phyloP scores from a whole-genome alignment of 495 filamentous ascomycete genomes.

The Tetracladium marchalianum region DNA sequence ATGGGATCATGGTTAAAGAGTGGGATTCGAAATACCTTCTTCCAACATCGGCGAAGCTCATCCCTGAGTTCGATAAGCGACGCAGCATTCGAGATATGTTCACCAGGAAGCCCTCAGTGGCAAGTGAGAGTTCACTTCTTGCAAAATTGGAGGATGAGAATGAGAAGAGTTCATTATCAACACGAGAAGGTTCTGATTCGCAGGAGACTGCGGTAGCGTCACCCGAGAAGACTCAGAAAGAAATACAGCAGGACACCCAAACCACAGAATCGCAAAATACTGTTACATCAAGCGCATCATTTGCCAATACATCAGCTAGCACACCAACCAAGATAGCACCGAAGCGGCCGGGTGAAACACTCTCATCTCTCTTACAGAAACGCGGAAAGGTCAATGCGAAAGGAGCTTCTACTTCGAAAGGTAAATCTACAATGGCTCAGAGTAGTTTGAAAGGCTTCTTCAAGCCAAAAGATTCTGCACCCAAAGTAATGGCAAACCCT shows the following conservation, averaged over 20 bases:
- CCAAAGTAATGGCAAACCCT: background rate
- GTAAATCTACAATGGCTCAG: constrained; percentile 43
- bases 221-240: background rate
- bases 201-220: no score
- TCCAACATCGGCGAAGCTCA: constrained; percentile 68
- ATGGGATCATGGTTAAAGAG: constrained; percentile 57
- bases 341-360: constrained; percentile 6
- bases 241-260: background rate
- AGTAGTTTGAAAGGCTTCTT: constrained; percentile 80
- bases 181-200: constrained; percentile 3
- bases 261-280: background rate
- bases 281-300: background rate
- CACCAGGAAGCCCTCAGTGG: constrained; percentile 27
- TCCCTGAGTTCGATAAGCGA: constrained; percentile 80
- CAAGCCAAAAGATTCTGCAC: constrained; percentile 38
- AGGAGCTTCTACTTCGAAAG: constrained; percentile 21
- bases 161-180: background rate
- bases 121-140: constrained; percentile 23
- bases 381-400: constrained; percentile 18
- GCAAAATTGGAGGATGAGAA: background rate
- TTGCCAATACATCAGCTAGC: background rate
- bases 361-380: constrained; percentile 2
- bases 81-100: constrained; percentile 94
- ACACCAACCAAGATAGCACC: constrained; percentile 5
- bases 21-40: constrained; percentile 56